Conservation (phyloP, 805 yeast genomes). For the Starmera dryadoides region DNA sequence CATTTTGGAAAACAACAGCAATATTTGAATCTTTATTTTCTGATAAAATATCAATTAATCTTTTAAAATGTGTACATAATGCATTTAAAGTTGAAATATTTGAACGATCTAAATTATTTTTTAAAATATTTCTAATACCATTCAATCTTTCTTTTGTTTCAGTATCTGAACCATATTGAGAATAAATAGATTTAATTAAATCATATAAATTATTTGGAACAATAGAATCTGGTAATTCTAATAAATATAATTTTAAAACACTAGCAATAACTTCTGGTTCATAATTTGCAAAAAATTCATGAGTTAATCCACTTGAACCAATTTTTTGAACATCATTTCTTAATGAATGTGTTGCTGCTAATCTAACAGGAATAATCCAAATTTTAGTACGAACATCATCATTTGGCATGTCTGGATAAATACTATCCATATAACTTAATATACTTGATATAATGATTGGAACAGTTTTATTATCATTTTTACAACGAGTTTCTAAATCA, state of each 20-base stretch:
- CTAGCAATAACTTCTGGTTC: slow-evolving; percentile 58
- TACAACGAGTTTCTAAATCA: slow-evolving; percentile 61
- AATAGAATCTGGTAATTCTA: slow-evolving; percentile 76
- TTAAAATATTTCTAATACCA: slow-evolving; percentile 58
- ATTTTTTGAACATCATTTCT: slow-evolving; percentile 50
- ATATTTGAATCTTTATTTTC: slow-evolving; percentile 32
- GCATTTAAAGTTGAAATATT: slow-evolving; percentile 79
- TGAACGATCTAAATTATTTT: slow-evolving; percentile 55
- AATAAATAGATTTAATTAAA: slow-evolving; percentile 58
- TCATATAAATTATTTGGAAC: slow-evolving; percentile 62
- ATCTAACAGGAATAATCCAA: slow-evolving; percentile 64
- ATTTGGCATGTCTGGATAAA: slow-evolving; percentile 61
- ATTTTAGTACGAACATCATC: slow-evolving; percentile 60
- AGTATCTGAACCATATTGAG: slow-evolving; percentile 33
- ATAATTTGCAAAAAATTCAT: slow-evolving; percentile 23
- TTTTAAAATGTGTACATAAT: slow-evolving; percentile 63
- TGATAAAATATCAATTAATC: slow-evolving; percentile 49
- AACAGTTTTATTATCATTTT: slow-evolving; percentile 65
- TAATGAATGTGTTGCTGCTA: slow-evolving; percentile 53
- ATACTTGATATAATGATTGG: slow-evolving; percentile 61
- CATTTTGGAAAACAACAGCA: slow-evolving; percentile 29
- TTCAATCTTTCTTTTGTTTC: slow-evolving; percentile 34
- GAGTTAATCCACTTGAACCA: slow-evolving; percentile 32
- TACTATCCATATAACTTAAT: slow-evolving; percentile 57
- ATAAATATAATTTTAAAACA: slow-evolving; percentile 61